Evolutionary conservation across 2,329 filamentous ascomycete species (phyloP).

Genomic region (Botrytis fabae): DNA sequence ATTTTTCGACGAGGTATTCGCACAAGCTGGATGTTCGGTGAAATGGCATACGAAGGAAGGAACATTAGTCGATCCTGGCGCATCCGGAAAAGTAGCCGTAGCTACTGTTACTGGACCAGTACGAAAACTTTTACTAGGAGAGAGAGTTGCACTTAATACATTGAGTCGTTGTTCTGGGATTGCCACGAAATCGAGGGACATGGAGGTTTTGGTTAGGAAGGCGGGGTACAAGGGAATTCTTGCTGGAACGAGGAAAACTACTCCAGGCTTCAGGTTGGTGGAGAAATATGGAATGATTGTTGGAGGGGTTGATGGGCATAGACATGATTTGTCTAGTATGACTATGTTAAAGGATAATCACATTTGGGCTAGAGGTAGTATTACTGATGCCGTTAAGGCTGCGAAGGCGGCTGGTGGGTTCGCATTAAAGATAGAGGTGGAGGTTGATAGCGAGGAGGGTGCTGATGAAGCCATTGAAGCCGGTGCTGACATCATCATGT

Average conservation of each 20-base stretch:
- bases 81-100: slow-evolving; percentile 55
- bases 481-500: slow-evolving; percentile 93
- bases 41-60: slow-evolving; percentile 86
- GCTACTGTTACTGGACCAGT: slow-evolving; percentile 86
- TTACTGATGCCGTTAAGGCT: slow-evolving; percentile 79
- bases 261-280: slow-evolving; percentile 89
- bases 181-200: slow-evolving; percentile 64
- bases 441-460: slow-evolving; percentile 84
- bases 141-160: slow-evolving; percentile 88
- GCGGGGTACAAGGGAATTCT: slow-evolving; percentile 79
- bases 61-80: slow-evolving; percentile 59
- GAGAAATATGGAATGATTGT: slow-evolving; percentile 99
- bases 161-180: slow-evolving; percentile 90
- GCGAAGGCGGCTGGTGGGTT: slow-evolving; percentile 86
- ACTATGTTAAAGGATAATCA: slow-evolving; percentile 99
- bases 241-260: slow-evolving; percentile 96
- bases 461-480: slow-evolving; percentile 89
- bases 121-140: slow-evolving; percentile 75
- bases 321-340: slow-evolving; percentile 91
- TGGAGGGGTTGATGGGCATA: slow-evolving; percentile 86
- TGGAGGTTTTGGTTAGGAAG: slow-evolving; percentile 56
- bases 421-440: slow-evolving; percentile 91
- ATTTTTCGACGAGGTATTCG: slow-evolving; percentile 93
- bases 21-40: slow-evolving; percentile 86
- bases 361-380: slow-evolving; percentile 86